phyloP scores from a whole-genome alignment of 2,329 filamentous ascomycete genomes.

The Penicillium sp. region DNA sequence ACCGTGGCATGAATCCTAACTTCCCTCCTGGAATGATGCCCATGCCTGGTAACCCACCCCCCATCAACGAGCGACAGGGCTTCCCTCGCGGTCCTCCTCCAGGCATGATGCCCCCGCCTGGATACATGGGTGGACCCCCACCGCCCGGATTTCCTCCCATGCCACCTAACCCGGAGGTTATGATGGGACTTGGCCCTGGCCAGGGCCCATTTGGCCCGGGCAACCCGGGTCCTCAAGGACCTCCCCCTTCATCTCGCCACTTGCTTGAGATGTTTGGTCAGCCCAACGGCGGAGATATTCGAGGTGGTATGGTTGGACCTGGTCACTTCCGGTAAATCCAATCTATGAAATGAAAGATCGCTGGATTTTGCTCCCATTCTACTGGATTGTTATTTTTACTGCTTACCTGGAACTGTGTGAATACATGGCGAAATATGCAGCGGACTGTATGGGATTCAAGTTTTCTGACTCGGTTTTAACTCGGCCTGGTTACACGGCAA shows the following conservation, averaged over 20 bases:
- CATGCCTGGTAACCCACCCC: conserved; percentile 46
- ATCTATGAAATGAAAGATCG: background rate
- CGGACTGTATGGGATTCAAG: conserved; percentile 10
- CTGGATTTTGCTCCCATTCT: background rate
- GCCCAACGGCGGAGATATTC: conserved; percentile 33
- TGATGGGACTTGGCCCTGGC: conserved; percentile 39
- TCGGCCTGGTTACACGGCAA: conserved; percentile 13
- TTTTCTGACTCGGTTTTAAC: conserved; percentile 6
- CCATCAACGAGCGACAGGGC: conserved; percentile 37
- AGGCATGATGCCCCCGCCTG: conserved; percentile 48
- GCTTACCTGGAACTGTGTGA: conserved; percentile 13
- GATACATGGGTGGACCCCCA: conserved; percentile 45
- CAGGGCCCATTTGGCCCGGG: conserved; percentile 39
- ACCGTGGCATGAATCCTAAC: conserved; percentile 38
- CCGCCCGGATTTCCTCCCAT: conserved; percentile 43
- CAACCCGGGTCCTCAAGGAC: conserved; percentile 37
- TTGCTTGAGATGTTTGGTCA: conserved; percentile 48
- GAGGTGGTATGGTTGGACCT: conserved; percentile 40
- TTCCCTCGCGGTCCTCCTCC: conserved; percentile 43
- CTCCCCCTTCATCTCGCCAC: conserved; percentile 40
- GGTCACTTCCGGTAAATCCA: conserved; percentile 37
- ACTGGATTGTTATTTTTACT: conserved; percentile 4
- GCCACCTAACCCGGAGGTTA: conserved; percentile 38
- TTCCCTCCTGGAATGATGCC: conserved; percentile 49
- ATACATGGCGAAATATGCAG: conserved; percentile 11